Conservation (phyloP, 2,329 filamentous ascomycete species). For the Apiospora phragmitis region DNA sequence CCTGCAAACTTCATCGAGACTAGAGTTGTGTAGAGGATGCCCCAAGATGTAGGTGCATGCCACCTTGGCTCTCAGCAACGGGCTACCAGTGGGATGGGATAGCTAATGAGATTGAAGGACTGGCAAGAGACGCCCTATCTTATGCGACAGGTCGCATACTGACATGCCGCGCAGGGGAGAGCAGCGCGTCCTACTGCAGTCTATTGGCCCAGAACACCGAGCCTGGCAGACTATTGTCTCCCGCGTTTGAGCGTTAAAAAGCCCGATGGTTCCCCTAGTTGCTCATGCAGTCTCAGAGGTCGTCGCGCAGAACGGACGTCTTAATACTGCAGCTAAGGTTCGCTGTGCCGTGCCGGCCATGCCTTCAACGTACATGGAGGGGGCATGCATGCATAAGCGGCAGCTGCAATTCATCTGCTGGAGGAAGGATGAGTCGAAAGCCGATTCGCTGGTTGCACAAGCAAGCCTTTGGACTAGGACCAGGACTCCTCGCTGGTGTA, state of each 20-base stretch:
- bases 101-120: background rate
- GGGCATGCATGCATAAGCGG: background rate
- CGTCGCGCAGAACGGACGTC: background rate
- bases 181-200: background rate
- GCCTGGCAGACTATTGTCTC: background rate
- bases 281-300: conserved; percentile 3
- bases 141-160: background rate
- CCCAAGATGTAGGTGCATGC: background rate
- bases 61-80: background rate
- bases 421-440: background rate
- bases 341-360: background rate
- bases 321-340: conserved; percentile 1
- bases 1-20: background rate
- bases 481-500: background rate
- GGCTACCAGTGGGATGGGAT: background rate
- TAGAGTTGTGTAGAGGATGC: background rate
- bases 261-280: background rate
- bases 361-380: background rate
- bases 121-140: background rate
- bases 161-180: background rate
- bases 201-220: background rate
- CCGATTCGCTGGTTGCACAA: background rate
- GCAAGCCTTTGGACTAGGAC: background rate
- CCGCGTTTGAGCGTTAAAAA: conserved; percentile 1
- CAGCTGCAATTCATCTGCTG: background rate